Base-by-base conservation (phyloP, 371 early-diverging fungal species). In the Zychaea mexicana region DNA sequence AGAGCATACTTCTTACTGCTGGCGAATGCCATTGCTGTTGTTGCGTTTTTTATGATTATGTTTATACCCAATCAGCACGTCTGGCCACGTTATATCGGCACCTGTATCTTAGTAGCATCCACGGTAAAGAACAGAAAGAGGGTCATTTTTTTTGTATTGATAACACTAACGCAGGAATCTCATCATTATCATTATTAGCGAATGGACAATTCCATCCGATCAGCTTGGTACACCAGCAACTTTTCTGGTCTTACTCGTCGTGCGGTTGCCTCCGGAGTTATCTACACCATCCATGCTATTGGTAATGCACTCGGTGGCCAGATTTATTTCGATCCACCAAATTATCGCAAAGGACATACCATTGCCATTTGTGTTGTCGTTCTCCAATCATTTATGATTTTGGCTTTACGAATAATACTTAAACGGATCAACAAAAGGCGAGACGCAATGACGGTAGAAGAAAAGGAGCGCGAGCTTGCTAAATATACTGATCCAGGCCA, bases 191-290 rank as follows among this genome's bases (percentile, higher is more conserved):
- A 19, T 31, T 42, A 42, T 42, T 42, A 57, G 57, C 72, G 75
- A 52, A 73, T 73, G 1, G 65, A 74, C 38, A 68, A 68, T 0
- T 36, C 76, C 7, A 36, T 79, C 32, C 63, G 72, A 36, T 61
- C 67, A 10, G 70, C 76, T n/a, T 79, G 79, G 79, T 68, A 72
- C 38, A 61, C 60, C n/a, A 79, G 76, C 61, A 79, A 70, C 22
- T 56, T 56, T 42, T 42, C 17, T 42, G 30, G 30, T 3, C 19
- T 53, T 13, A 53, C 53, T 28, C 27, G 53, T 28, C 53, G 53
- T 1, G 53, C 53, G 15, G 31, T 53, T 27, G 53, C 53, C 10
- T 53, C 30, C 8, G 53, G 42, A 17, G 42, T 42, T 42, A 42
- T 42, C n/a, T 42, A 42, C n/a, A 42, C 42, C 7, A 42, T 42